phyloP scores from a whole-genome alignment of 2,329 filamentous ascomycete species.

The Aschersonia sp. region DNA sequence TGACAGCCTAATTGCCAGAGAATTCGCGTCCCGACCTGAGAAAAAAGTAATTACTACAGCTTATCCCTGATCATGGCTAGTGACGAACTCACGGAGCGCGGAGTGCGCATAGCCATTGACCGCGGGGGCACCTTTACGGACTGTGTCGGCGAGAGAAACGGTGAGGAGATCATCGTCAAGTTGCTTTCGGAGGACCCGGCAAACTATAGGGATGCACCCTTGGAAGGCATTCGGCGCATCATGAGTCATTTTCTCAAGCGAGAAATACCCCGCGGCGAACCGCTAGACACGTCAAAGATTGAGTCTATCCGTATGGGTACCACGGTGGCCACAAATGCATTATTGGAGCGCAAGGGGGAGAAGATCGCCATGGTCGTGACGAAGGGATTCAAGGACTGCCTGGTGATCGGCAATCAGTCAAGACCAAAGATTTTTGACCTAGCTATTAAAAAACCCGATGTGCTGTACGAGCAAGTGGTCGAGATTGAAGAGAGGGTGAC shows the following conservation, averaged over 20 bases:
- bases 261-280: conserved; percentile 16
- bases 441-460: conserved; percentile 51
- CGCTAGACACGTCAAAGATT: conserved; percentile 20
- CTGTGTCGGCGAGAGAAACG: conserved; percentile 49
- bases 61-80: neutral
- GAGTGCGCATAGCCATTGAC: conserved; percentile 19
- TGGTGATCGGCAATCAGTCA: conserved; percentile 60
- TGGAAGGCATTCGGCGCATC: conserved; percentile 51
- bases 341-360: conserved; percentile 63
- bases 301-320: conserved; percentile 71
- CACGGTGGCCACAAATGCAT: conserved; percentile 62
- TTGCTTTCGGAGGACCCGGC: conserved; percentile 56
- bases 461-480: conserved; percentile 54
- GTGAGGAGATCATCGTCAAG: conserved; percentile 56
- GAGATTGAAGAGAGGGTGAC: conserved; percentile 66
- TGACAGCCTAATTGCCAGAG: neutral
- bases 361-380: conserved; percentile 56
- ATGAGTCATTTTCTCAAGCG: conserved; percentile 18
- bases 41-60: too few relatives aligned
- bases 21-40: neutral
- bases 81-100: conserved; percentile 56
- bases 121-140: conserved; percentile 49
- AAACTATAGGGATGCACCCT: conserved; percentile 59
- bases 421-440: conserved; percentile 61
- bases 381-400: conserved; percentile 56